Evolutionary conservation across 495 filamentous ascomycete species (phyloP).

Genomic region (Penicillium salamii): DNA sequence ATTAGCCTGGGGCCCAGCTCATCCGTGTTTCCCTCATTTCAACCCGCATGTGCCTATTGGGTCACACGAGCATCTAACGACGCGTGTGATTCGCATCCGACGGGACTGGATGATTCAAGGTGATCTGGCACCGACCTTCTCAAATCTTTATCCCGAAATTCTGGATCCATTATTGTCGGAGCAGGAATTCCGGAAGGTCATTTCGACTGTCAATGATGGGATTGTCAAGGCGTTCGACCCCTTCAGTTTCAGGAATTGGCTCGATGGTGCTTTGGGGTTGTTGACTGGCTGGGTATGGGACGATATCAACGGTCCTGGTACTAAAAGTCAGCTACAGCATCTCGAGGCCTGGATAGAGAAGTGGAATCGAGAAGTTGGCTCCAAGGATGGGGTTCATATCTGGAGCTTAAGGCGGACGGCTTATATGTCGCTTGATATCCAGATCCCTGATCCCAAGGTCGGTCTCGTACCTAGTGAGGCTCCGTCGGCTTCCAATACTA

Average conservation of each 20-base stretch:
- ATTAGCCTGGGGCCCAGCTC: conserved; percentile 75
- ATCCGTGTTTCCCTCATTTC: conserved; percentile 88
- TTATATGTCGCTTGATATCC: conserved; percentile 85
- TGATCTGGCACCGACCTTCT: conserved; percentile 90
- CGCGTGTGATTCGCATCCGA: conserved; percentile 85
- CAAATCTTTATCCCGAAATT: conserved; percentile 93
- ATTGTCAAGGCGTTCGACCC: conserved; percentile 73
- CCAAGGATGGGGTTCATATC: conserved; percentile 61
- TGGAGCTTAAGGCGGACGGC: conserved; percentile 77
- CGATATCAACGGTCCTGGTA: conserved; percentile 69
- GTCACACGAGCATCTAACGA: conserved; percentile 69
- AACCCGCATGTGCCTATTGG: conserved; percentile 85
- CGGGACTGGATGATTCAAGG: conserved; percentile 88
- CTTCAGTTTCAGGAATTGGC: conserved; percentile 62
- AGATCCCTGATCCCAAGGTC: conserved; percentile 78
- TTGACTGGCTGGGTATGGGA: conserved; percentile 93
- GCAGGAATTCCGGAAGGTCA: conserved; percentile 74
- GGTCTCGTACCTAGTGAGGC: conserved; percentile 46
- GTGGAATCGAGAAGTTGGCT: conserved; percentile 69
- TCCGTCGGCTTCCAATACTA: conserved; percentile 36
- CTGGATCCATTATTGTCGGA: conserved; percentile 80
- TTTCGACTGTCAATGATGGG: conserved; percentile 72
- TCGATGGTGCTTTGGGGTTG: conserved; percentile 74
- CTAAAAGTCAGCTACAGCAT: conserved; percentile 62
- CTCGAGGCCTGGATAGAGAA: conserved; percentile 77